A percentile compares a stretch with the other conserved stretches of the same genome.
phyloP scores from a whole-genome alignment of 495 filamentous ascomycete species.

The Cercophora samala region DNA sequence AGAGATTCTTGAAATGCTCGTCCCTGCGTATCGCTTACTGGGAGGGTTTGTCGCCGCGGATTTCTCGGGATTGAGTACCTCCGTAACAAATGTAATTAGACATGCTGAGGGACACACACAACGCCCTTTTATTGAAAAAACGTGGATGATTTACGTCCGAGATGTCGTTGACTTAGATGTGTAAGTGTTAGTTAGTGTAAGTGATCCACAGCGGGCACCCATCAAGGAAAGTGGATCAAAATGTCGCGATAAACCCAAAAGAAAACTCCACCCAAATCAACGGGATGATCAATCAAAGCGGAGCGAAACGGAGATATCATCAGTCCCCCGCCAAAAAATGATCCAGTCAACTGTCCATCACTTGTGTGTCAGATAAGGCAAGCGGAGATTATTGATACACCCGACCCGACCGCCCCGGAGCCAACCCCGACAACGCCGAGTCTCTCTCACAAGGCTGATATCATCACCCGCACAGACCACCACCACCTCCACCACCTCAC shows the following conservation, averaged over 20 bases:
- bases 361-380: not conserved
- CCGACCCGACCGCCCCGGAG: not conserved
- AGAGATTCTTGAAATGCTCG: not conserved
- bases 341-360: not conserved
- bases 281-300: not conserved
- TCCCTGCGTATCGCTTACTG: not conserved
- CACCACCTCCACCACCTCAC: too few relatives aligned
- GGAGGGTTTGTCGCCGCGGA: not conserved
- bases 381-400: not conserved
- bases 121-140: not conserved
- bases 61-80: not conserved
- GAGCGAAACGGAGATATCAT: not conserved
- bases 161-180: not conserved
- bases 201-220: too few relatives aligned
- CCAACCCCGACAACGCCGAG: not conserved
- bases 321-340: not conserved
- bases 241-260: too few relatives aligned
- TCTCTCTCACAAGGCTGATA: conserved; percentile 8
- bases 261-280: not conserved
- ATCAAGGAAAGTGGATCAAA: too few relatives aligned
- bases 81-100: not conserved
- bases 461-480: conserved; percentile 1
- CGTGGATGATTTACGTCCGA: not conserved
- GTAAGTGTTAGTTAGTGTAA: not conserved
- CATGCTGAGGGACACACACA: not conserved